A percentile compares a stretch with the other conserved stretches of the same genome.
Evolutionary conservation across 2,329 filamentous ascomycete species (phyloP).

Genomic region (Talaromyces sp.): DNA sequence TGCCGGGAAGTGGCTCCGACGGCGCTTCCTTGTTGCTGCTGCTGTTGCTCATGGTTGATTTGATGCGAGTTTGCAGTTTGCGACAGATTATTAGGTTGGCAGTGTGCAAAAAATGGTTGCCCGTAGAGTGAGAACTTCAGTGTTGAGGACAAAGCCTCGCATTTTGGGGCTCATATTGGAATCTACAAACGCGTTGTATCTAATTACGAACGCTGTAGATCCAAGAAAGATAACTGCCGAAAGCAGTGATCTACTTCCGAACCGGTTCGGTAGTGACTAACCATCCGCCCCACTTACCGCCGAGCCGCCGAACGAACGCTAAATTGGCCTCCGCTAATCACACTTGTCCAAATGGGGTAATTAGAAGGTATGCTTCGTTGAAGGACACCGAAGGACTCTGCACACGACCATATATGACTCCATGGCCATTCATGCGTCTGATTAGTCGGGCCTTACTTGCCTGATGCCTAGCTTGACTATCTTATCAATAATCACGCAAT

Average conservation of each 20-base stretch:
- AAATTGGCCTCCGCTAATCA: not conserved
- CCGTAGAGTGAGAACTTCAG: not conserved
- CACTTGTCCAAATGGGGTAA: too few species aligned
- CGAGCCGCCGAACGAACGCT: conserved; percentile 2
- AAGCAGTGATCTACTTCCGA: not conserved
- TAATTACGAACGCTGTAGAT: not conserved
- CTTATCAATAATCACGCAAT: too few species aligned
- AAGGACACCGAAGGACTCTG: too few species aligned
- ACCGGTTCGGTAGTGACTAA: conserved; percentile 2
- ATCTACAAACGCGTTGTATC: not conserved
- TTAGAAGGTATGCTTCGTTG: too few species aligned
- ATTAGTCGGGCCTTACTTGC: too few species aligned
- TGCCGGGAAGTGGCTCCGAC: not conserved
- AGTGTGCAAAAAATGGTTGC: not conserved
- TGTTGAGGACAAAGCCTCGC: not conserved
- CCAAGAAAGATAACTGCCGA: not conserved
- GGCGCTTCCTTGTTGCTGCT: not conserved
- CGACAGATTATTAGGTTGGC: not conserved
- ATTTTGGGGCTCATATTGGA: not conserved
- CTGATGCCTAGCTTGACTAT: too few species aligned
- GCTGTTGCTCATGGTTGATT: conserved; percentile 1
- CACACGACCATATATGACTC: too few species aligned
- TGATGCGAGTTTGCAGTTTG: not conserved
- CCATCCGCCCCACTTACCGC: not conserved
- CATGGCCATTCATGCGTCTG: too few species aligned